Base-by-base conservation (phyloP, 805 yeast genomes). In the Kodamaea neixiangensis region DNA sequence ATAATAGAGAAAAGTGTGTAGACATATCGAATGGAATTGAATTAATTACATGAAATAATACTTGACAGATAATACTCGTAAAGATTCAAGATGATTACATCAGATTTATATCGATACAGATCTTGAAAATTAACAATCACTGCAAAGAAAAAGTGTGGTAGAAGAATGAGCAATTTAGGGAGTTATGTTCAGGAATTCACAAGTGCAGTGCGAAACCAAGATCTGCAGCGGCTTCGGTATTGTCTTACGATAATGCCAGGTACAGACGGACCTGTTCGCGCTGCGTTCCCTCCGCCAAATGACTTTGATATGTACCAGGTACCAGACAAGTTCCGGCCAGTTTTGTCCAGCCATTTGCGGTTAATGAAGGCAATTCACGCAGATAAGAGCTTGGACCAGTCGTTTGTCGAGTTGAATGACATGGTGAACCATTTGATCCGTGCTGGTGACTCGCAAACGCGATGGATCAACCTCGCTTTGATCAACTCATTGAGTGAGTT, bases 381-480 rank as follows among this genome's bases (percentile, higher is more conserved):
- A 45, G 55, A 53, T 13, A 72, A 69, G 48, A 67, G 72, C 47
- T 64, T 76, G 19, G 67, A 64, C 22, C 47, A 53, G 51, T 58
- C 76, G 39, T 75, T 67, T 57, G 53, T 22, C 40, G 65, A 51
- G 63, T 69, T 72, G 43, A 69, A 75, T 47, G 75, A 71, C 13
- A 63, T 82, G 62, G 67, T 81, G 51, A 69, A 69, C 50, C 60
- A 71, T 11, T 59, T 83, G 54, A 80, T 80, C 48, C 63, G 87
- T 43, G 78, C 76, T 35, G 82, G 84, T 1, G 86, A 80, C 47
- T 59, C 66, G 6, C 80, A 81, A 58, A 67, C 77, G 3, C 74
- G 71, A 48, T 83, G 87, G 87, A 71, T 82, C 14, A 69, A 78
- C 47, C 62, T 60, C 5, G 71, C 80, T 3, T 61, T 81, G 48